Evolutionary conservation across 2,329 filamentous ascomycete species (phyloP), one percentile per base, ranked within the genome.

Genomic region (Huntiella abstrusa): DNA sequence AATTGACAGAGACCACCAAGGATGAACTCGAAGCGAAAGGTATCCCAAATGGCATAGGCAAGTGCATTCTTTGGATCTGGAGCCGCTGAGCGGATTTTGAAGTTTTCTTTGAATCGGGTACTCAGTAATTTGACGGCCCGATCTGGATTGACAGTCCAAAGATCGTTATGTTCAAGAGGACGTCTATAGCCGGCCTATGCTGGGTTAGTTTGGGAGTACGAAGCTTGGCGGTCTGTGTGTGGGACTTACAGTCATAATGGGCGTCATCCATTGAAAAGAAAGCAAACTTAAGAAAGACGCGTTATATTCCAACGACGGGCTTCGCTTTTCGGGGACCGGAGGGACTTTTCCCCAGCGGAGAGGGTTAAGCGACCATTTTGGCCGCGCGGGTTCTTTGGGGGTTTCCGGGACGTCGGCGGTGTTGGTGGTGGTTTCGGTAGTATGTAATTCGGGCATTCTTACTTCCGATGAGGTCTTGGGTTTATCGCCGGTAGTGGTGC

Each of bases 251-350:
- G 63, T 69, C 87, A 96, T 96, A 47, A 96, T 58, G 1, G 84
- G 79, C 1, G 77, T 76, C 70, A 95, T 88, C 88, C 88, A 96
- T 59, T 85, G 75, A 57, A 94, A 96, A 3, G 80, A 80, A 16
- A 93, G 59, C 48, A 69, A 59, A 62, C 83, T 93, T 52, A 91
- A 71, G 56, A 86, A 79, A 2, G 71, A 65, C 4, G 87, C 87
- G 3, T 65, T 68, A 57, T 84, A 69, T 62, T 95, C 87, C 51
- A 71, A 73, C 4, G 75, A 86, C 0, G 67, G 59, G 5, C 54
- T 55, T 47, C 67, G 66, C 54, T 68, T 66, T 41, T 69, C 60
- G 34, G 77, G 76, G 1, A 79, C 63, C 0, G 70, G 64, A 1
- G 75, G 72, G 2, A 68, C 60, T 33, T 58, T 51, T 4, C 74